phyloP scores from a whole-genome alignment of 2,329 filamentous ascomycete genomes.

The Penicillium sp. region DNA sequence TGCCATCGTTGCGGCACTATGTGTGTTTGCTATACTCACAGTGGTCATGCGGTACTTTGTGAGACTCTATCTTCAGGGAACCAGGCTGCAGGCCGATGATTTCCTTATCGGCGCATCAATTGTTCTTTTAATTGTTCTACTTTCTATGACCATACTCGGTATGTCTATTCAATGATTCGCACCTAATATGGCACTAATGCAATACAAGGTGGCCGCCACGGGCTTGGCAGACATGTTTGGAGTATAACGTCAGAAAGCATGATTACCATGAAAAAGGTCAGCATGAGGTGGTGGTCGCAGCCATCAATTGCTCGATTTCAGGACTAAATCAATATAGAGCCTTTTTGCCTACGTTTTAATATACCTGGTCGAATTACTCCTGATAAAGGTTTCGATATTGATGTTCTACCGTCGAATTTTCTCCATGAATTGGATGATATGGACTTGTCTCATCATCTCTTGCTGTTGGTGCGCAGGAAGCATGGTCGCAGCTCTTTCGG shows the following conservation, averaged over 20 bases:
- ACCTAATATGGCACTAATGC: not conserved
- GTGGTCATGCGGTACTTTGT: conserved; percentile 15
- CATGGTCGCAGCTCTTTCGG: conserved; percentile 10
- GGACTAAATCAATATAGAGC: not conserved
- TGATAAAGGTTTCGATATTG: conserved; percentile 23
- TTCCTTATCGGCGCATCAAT: conserved; percentile 12
- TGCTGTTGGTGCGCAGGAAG: conserved; percentile 12
- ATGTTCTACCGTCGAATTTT: conserved; percentile 27
- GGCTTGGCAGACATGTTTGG: conserved; percentile 7
- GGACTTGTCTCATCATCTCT: conserved; percentile 9
- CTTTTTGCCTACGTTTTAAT: conserved; percentile 18
- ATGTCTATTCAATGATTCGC: not conserved
- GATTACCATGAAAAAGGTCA: not conserved
- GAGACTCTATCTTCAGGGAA: conserved; percentile 8
- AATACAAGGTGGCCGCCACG: conserved; percentile 1
- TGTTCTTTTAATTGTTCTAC: conserved; percentile 1
- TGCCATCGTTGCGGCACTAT: conserved; percentile 11
- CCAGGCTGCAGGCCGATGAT: conserved; percentile 11
- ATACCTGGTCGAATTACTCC: conserved; percentile 16
- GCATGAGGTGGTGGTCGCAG: not conserved
- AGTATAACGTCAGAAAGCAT: conserved; percentile 7
- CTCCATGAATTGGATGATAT: conserved; percentile 14
- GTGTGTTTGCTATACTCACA: conserved; percentile 4
- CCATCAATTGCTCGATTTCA: not conserved
- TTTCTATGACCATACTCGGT: conserved; percentile 1